Percentiles rank a stretch among this genome's conserved stretches.
These are phyloP conservation scores for Xylaria grammica DNA, from an alignment of 495 filamentous ascomycete genomes.

Conservation along the genomic window DNA sequence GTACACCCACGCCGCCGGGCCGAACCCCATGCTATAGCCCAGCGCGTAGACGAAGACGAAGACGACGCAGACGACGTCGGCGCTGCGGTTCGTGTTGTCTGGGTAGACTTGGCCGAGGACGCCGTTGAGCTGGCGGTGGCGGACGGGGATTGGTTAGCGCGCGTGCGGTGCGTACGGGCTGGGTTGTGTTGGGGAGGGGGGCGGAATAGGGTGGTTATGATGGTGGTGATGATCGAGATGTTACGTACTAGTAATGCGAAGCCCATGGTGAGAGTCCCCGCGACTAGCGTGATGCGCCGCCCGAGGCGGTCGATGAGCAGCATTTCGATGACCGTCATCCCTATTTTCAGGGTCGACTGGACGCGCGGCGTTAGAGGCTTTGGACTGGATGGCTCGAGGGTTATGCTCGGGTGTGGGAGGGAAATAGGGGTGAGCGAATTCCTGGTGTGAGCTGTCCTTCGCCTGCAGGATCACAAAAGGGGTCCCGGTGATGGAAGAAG, in stretches of 20 bases:
- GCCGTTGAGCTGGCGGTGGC: constrained; percentile 45
- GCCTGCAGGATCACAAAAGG: too few species aligned
- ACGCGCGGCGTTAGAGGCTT: neutral
- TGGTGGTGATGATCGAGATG: too few species aligned
- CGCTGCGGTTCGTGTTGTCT: constrained; percentile 50
- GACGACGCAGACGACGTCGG: constrained; percentile 58
- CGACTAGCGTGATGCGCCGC: constrained; percentile 47
- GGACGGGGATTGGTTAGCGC: constrained; percentile 5
- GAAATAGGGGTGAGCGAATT: too few species aligned
- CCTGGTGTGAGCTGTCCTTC: neutral
- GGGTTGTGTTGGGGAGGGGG: neutral
- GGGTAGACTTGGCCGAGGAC: constrained; percentile 57
- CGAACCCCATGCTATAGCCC: constrained; percentile 62
- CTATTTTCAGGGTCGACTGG: constrained; percentile 55
- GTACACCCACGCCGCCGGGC: constrained; percentile 63
- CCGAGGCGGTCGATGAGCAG: constrained; percentile 55
- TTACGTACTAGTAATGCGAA: constrained; percentile 51
- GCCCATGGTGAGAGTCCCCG: constrained; percentile 52
- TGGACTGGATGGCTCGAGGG: too few species aligned
- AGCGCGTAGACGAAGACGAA: constrained; percentile 64
- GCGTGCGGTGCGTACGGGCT: neutral
- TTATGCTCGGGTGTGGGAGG: too few species aligned
- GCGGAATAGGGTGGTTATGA: too few species aligned
- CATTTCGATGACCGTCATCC: constrained; percentile 55
- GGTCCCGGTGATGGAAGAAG: too few species aligned